Evolutionary conservation across 345 rosid genomes (phyloP), one percentile per base, ranked within the genome.

Genomic region (Arabidopsis arenosa): DNA sequence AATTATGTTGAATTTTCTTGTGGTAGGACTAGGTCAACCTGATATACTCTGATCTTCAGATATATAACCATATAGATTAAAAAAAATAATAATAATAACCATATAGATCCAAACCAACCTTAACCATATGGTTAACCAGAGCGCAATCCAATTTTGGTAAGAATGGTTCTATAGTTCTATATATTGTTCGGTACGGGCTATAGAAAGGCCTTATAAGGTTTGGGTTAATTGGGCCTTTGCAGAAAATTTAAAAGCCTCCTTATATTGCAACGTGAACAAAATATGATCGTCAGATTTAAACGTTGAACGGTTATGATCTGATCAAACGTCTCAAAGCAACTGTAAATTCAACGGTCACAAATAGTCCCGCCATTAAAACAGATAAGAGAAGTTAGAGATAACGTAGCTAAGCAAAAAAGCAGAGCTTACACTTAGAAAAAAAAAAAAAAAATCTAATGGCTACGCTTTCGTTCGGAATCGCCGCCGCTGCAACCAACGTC

Each of bases 401-500:
- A 74, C 77, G 66, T 66, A 68, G 48, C 47, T n/a, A 11, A 40
- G 5, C 7, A 12, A 45, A 68, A 70, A 32, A 4, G 51, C 61
- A 63, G 41, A 79, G 68, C 72, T 64, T 54, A 18, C n/a, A 4
- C 45, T 9, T 2, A 4, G n/a, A 14, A 30, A 5, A 5, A 3
- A 26, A 14, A 30, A 5, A 5, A 3, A 18, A 45, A 17, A 3
- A 0, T 12, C 23, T 17, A 41, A 89, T 93, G 96, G 88, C 96
- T 48, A 59, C 97, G 33, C 85, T 88, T 48, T 62, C 89, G 0
- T 71, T 87, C 9, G 86, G 96, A 70, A 55, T 86, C 71, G 60
- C 86, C 79, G 13, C 78, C 17, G 49, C 78, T n/a, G 49, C 69
- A 44, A 60, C 77, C 65, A 32, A 79, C 70, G 33, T 78, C 80